These are phyloP conservation scores for Aspergillus hortae DNA, from an alignment of 2,329 filamentous ascomycete species.

Conservation along the genomic window DNA sequence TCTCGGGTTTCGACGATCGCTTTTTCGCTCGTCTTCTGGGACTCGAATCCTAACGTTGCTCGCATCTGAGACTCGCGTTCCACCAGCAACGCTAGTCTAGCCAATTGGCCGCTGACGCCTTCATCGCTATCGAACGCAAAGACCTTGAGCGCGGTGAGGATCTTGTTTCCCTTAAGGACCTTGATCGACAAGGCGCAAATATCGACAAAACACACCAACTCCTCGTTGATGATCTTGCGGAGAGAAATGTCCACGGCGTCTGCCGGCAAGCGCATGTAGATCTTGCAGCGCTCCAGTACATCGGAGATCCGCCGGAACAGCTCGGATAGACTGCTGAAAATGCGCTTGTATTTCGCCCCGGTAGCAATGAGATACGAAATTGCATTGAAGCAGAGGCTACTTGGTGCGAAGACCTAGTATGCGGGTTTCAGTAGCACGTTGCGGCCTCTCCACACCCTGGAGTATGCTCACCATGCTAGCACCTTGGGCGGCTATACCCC, in stretches of 20 bases:
- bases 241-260: constrained; percentile 22
- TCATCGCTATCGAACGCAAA: constrained; percentile 27
- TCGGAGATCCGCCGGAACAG: constrained; percentile 24
- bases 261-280: constrained; percentile 20
- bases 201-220: constrained; percentile 23
- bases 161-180: constrained; percentile 21
- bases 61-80: constrained; percentile 26
- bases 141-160: constrained; percentile 22
- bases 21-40: constrained; percentile 20
- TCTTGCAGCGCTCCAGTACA: constrained; percentile 25
- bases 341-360: constrained; percentile 26
- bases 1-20: constrained; percentile 14
- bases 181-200: constrained; percentile 25
- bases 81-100: constrained; percentile 19
- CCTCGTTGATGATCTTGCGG: constrained; percentile 23
- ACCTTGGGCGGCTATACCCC: constrained; percentile 20
- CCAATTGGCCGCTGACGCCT: constrained; percentile 23
- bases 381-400: constrained; percentile 27
- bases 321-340: constrained; percentile 24
- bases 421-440: background rate
- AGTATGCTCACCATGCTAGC: constrained; percentile 22
- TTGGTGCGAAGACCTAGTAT: constrained; percentile 23
- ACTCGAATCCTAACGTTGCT: constrained; percentile 22
- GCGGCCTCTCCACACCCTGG: background rate
- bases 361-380: constrained; percentile 24